Evolutionary conservation across 331 rosid genomes (phyloP).

Genomic region (Pyrus hybrid): DNA sequence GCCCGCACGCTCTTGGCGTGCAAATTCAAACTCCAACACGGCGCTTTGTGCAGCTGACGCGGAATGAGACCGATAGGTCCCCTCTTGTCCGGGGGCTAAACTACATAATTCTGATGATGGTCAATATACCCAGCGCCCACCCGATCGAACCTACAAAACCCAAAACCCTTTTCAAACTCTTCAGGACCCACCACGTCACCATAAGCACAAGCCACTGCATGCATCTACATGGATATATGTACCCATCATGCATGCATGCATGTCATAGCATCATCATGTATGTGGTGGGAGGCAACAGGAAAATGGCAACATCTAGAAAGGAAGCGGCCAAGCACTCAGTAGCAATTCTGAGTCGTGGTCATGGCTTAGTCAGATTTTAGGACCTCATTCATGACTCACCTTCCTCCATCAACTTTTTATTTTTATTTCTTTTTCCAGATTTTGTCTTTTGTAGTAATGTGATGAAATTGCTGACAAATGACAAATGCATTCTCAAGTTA

Average conservation of each 20-base stretch:
- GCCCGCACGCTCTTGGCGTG: conserved; percentile 16
- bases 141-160: background rate
- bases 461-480: background rate
- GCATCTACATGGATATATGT: no score
- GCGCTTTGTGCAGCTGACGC: conserved; percentile 26
- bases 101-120: background rate
- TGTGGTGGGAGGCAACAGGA: background rate
- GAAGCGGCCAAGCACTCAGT: background rate
- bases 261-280: background rate
- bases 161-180: conserved; percentile 21
- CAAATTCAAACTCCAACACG: conserved; percentile 20
- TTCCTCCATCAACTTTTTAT: background rate
- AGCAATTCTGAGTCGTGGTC: conserved; percentile 20
- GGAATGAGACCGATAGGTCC: conserved; percentile 20
- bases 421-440: background rate
- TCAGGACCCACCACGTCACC: background rate
- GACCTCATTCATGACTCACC: conserved; percentile 35
- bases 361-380: conserved; percentile 39
- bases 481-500: background rate
- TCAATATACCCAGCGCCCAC: background rate
- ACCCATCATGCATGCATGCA: background rate
- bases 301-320: background rate
- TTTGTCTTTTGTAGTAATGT: background rate
- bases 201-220: background rate
- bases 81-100: conserved; percentile 10